Conservation (phyloP, 768 basidiomycete genomes). For the Tulasnella sp. region DNA sequence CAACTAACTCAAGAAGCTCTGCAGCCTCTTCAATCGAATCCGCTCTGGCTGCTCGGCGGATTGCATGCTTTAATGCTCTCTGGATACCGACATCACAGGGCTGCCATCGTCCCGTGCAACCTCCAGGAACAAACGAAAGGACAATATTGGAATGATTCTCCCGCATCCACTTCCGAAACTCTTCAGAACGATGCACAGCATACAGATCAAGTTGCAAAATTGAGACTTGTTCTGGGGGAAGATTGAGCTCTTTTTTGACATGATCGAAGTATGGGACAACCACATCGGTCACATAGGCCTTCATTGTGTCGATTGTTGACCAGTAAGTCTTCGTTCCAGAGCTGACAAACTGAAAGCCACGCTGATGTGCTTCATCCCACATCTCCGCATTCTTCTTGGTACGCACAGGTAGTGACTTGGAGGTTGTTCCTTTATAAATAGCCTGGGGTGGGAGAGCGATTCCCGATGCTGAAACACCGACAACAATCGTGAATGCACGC, state of each 20-base stretch:
- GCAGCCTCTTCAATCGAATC: constrained; percentile 26
- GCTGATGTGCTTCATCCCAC: neutral
- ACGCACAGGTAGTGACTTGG: constrained; percentile 21
- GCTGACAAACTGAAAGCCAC: constrained; percentile 22
- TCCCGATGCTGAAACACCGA: constrained; percentile 22
- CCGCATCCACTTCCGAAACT: constrained; percentile 28
- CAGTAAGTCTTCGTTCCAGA: constrained; percentile 19
- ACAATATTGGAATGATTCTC: constrained; percentile 20
- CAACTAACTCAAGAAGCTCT: too few species aligned
- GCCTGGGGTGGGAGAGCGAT: constrained; percentile 27
- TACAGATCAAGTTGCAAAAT: constrained; percentile 17
- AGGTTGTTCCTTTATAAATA: constrained; percentile 25
- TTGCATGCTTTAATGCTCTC: constrained; percentile 27
- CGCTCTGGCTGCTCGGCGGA: constrained; percentile 26
- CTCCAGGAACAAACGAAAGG: constrained; percentile 23
- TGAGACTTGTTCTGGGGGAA: neutral
- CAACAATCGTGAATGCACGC: constrained; percentile 24
- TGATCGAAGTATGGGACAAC: constrained; percentile 17
- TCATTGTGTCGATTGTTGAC: constrained; percentile 12
- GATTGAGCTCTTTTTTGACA: constrained; percentile 18
- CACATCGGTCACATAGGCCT: constrained; percentile 5
- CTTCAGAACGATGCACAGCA: constrained; percentile 29
- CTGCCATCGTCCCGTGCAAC: constrained; percentile 24
- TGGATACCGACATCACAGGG: constrained; percentile 30
- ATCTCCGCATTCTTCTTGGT: constrained; percentile 2